These are phyloP conservation scores for Fusarium xyrophilum DNA, from an alignment of 2,329 filamentous ascomycete species.

Conservation along the genomic window DNA sequence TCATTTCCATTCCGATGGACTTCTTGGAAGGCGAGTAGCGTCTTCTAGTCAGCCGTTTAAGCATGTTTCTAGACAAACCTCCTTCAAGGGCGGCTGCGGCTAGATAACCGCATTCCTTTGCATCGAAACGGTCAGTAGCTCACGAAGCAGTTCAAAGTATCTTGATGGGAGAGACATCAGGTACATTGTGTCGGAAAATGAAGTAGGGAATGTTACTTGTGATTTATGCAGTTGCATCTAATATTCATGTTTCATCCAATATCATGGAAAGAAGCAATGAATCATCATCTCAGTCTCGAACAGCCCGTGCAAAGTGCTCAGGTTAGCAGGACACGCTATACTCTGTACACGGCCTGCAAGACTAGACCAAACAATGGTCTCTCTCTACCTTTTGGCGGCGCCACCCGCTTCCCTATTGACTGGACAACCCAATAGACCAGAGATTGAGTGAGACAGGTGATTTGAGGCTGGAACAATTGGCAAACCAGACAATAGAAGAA, in stretches of 20 bases:
- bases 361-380: conserved; percentile 3
- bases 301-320: not conserved
- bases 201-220: not conserved
- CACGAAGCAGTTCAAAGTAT: not conserved
- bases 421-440: not conserved
- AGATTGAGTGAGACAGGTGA: not conserved
- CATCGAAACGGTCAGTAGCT: not conserved
- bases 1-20: not conserved
- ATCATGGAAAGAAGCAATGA: not conserved
- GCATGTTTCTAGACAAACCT: not conserved
- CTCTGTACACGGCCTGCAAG: not conserved
- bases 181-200: not conserved
- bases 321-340: not conserved
- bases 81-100: not conserved
- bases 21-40: not conserved
- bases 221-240: not conserved
- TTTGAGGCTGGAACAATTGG: not conserved
- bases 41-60: not conserved
- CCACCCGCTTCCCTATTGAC: conserved; percentile 11
- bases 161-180: not conserved
- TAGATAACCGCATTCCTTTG: not conserved
- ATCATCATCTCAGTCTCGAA: not conserved
- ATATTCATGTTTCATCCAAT: not conserved
- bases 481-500: not conserved
- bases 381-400: conserved; percentile 1